phyloP scores from a whole-genome alignment of 768 basidiomycete genomes.

The Termitomyces sp. region DNA sequence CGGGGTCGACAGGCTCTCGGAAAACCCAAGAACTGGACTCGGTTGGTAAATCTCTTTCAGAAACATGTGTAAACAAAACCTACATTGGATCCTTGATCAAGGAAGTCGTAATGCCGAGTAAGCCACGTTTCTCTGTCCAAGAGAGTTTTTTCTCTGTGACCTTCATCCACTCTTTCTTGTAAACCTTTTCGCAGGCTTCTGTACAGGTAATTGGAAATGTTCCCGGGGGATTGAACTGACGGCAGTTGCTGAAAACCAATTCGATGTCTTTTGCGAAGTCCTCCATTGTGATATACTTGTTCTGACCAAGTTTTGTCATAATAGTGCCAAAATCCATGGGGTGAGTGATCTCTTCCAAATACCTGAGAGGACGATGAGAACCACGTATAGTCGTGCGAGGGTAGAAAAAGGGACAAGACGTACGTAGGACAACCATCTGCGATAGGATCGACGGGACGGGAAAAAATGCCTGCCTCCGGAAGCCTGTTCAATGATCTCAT shows the following conservation, averaged over 20 bases:
- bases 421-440: constrained; percentile 88
- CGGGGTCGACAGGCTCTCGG: constrained; percentile 85
- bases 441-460: constrained; percentile 77
- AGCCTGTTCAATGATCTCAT: constrained; percentile 53
- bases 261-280: constrained; percentile 76
- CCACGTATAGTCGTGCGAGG: background rate
- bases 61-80: background rate
- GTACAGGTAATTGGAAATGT: constrained; percentile 73
- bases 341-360: constrained; percentile 83
- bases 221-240: constrained; percentile 83
- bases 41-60: background rate
- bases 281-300: constrained; percentile 75
- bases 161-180: constrained; percentile 86
- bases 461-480: constrained; percentile 69
- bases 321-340: constrained; percentile 96
- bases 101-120: constrained; percentile 64
- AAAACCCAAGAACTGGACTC: constrained; percentile 63
- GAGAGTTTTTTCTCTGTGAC: constrained; percentile 65
- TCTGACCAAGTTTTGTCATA: constrained; percentile 54
- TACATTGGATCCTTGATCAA: constrained; percentile 65
- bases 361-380: constrained; percentile 38
- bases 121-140: constrained; percentile 72
- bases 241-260: constrained; percentile 84
- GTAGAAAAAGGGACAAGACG: constrained; percentile 22
- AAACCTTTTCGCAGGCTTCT: constrained; percentile 65